Conservation (phyloP, 495 filamentous ascomycete genomes). For the Aspergillus hancockii region DNA sequence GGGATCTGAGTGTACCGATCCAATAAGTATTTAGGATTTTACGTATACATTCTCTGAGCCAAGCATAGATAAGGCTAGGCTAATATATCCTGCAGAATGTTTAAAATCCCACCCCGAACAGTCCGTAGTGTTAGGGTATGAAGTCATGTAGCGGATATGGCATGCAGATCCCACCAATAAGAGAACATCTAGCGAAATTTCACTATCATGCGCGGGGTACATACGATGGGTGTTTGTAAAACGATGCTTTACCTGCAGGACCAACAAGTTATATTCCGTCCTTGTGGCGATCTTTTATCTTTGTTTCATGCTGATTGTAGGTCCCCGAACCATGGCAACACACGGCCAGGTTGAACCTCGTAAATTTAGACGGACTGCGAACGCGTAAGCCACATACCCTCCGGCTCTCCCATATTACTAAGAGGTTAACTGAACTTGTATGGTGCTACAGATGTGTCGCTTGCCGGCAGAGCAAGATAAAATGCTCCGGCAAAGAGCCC, state of each 20-base stretch:
- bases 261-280: not conserved
- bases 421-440: conserved; percentile 1
- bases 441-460: conserved; percentile 28
- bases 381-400: conserved; percentile 12
- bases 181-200: too few species aligned
- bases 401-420: not conserved
- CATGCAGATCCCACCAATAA: too few species aligned
- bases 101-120: too few species aligned
- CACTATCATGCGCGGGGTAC: not conserved
- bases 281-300: not conserved
- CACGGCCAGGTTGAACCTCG: conserved; percentile 5
- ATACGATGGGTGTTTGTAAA: not conserved
- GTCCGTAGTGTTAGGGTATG: too few species aligned
- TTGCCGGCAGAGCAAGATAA: conserved; percentile 42
- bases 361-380: conserved; percentile 16
- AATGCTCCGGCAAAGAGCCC: conserved; percentile 36
- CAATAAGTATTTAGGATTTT: too few species aligned
- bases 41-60: too few species aligned
- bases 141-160: too few species aligned
- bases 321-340: not conserved
- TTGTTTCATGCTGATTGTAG: not conserved
- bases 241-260: not conserved
- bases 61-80: too few species aligned
- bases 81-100: too few species aligned
- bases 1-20: too few species aligned